Conservation (phyloP, 495 filamentous ascomycete species). For the Cryomyces minteri region DNA sequence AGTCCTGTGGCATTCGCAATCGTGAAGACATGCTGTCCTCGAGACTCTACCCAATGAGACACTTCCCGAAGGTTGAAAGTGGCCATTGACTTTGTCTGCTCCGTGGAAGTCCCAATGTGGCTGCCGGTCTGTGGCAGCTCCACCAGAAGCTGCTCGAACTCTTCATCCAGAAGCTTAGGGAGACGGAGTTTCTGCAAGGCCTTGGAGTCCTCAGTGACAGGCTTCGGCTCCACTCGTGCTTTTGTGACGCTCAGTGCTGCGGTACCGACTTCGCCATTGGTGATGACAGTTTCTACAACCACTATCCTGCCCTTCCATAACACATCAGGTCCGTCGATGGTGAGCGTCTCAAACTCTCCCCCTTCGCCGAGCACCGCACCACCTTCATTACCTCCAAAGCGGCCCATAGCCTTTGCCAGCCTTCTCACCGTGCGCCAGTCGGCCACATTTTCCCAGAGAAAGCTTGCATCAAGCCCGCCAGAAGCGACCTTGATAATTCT, state of each 20-base stretch:
- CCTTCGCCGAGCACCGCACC: slow-evolving; percentile 78
- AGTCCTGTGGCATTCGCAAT: slow-evolving; percentile 5
- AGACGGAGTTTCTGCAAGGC: slow-evolving; percentile 20
- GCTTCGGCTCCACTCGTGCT: slow-evolving; percentile 38
- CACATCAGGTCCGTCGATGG: slow-evolving; percentile 54
- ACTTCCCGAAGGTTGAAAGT: slow-evolving; percentile 2
- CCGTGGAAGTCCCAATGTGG: no score
- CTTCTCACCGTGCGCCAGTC: slow-evolving; percentile 29
- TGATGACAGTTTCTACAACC: slow-evolving; percentile 33
- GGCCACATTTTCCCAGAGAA: slow-evolving; percentile 69
- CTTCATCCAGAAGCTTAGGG: slow-evolving; percentile 27
- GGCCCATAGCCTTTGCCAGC: slow-evolving; percentile 41
- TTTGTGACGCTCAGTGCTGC: slow-evolving; percentile 39
- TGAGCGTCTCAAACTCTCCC: slow-evolving; percentile 91
- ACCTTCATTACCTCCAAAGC: slow-evolving; percentile 43
- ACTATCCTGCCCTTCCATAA: slow-evolving; percentile 57
- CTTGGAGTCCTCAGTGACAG: slow-evolving; percentile 3
- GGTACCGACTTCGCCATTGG: slow-evolving; percentile 51
- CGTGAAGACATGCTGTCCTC: not conserved
- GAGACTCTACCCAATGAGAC: not conserved
- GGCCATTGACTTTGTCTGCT: not conserved
- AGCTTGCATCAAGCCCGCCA: slow-evolving; percentile 63
- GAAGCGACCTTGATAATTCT: slow-evolving; percentile 89
- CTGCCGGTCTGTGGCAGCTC: not conserved
- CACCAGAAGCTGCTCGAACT: slow-evolving; percentile 19